phyloP scores from a whole-genome alignment of 1,284 basidiomycete genomes.

The Malassezia furfur region DNA sequence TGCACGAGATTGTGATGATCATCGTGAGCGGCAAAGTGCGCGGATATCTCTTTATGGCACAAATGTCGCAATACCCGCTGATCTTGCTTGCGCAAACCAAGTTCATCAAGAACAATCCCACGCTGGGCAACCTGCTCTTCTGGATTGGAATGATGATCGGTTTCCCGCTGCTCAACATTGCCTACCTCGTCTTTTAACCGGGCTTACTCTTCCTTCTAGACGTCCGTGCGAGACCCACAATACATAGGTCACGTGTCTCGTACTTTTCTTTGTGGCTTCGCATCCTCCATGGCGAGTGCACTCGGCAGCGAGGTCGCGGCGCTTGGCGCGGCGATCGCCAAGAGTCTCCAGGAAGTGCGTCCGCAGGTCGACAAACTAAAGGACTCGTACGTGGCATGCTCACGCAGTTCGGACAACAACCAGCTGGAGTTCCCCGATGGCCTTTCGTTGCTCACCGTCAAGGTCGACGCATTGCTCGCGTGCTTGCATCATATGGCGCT shows the following conservation, averaged over 20 bases:
- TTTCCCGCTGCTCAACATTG: slow-evolving; percentile 82
- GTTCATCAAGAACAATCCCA: slow-evolving; percentile 28
- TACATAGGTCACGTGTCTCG: slow-evolving; percentile 6
- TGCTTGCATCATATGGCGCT: slow-evolving; percentile 80
- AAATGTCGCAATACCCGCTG: slow-evolving; percentile 84
- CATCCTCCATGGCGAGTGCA: too few species aligned
- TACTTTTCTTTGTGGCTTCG: neutral
- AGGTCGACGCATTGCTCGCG: slow-evolving; percentile 73
- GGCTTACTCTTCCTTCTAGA: neutral
- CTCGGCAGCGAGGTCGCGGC: too few species aligned
- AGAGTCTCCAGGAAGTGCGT: neutral
- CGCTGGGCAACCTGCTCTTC: slow-evolving; percentile 60
- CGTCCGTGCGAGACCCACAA: neutral
- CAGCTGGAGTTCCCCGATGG: slow-evolving; percentile 53
- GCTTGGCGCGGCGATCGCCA: neutral
- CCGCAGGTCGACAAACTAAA: neutral
- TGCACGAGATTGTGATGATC: slow-evolving; percentile 92
- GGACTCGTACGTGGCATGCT: neutral
- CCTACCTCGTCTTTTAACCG: slow-evolving; percentile 50
- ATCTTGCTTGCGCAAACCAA: slow-evolving; percentile 60
- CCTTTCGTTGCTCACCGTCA: slow-evolving; percentile 79
- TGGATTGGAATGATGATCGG: slow-evolving; percentile 76
- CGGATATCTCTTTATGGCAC: slow-evolving; percentile 47
- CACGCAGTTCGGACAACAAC: neutral
- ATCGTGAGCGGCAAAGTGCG: slow-evolving; percentile 49